Evolutionary conservation across 768 basidiomycete genomes (phyloP).

Genomic region (Clavaria fumosa): DNA sequence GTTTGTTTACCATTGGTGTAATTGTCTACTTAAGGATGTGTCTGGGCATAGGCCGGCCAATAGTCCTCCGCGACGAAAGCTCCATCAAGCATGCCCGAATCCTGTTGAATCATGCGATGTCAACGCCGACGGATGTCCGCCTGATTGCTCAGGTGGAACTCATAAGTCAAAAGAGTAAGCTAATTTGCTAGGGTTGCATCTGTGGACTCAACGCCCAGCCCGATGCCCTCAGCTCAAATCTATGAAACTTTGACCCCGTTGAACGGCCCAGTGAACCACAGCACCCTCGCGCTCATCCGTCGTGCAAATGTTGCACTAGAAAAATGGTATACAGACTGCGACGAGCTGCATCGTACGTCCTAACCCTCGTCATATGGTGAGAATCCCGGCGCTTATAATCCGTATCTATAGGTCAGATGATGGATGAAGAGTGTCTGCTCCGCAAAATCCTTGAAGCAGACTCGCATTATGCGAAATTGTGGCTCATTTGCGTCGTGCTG

Average conservation of each 20-base stretch:
- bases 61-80: conserved; percentile 78
- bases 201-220: conserved; percentile 1
- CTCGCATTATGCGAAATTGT: conserved; percentile 84
- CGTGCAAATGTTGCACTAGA: conserved; percentile 77
- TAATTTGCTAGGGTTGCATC: background rate
- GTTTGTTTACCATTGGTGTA: conserved; percentile 6
- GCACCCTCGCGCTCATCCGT: conserved; percentile 74
- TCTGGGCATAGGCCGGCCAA: conserved; percentile 80
- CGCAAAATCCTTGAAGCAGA: conserved; percentile 82
- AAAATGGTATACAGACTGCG: conserved; percentile 84
- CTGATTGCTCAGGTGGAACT: conserved; percentile 80
- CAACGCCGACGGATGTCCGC: conserved; percentile 78
- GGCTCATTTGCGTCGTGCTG: conserved; percentile 86
- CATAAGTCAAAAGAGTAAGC: conserved; percentile 78
- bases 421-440: conserved; percentile 75
- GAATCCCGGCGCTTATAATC: too few species aligned
- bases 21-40: conserved; percentile 47
- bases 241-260: conserved; percentile 80
- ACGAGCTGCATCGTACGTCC: conserved; percentile 59
- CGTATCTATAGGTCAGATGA: conserved; percentile 41
- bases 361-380: background rate
- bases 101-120: conserved; percentile 73
- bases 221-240: conserved; percentile 55
- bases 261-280: conserved; percentile 75
- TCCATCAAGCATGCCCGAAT: conserved; percentile 76